Evolutionary conservation across 331 rosid genomes (phyloP).

Genomic region (Quercus phellos): DNA sequence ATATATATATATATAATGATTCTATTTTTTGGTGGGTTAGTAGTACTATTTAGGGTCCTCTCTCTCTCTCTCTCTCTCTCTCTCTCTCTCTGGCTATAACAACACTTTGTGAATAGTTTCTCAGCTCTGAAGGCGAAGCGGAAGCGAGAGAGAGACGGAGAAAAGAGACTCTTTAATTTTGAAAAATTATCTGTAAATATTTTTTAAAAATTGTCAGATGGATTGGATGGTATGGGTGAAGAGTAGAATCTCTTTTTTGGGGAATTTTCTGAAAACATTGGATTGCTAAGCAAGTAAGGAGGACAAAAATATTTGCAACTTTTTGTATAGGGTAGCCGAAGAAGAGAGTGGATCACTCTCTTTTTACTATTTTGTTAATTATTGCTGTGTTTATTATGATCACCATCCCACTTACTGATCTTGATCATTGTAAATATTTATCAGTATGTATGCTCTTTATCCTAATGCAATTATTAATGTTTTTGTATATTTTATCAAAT

Average conservation of each 20-base stretch:
- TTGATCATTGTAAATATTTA: conserved; percentile 35
- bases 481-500: neutral
- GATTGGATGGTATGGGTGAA: conserved; percentile 25
- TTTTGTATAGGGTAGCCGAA: conserved; percentile 23
- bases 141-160: conserved; percentile 2
- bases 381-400: conserved; percentile 12
- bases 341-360: conserved; percentile 20
- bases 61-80: conserved; percentile 9
- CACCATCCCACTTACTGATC: conserved; percentile 24
- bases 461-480: conserved; percentile 28
- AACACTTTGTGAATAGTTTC: conserved; percentile 30
- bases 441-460: conserved; percentile 8
- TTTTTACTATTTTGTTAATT: conserved; percentile 4
- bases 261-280: conserved; percentile 8
- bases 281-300: conserved; percentile 8
- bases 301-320: neutral
- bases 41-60: conserved; percentile 6
- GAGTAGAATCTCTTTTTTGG: conserved; percentile 38
- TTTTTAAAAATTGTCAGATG: neutral
- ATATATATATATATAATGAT: neutral
- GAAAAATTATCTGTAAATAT: conserved; percentile 40
- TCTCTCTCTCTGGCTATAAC: neutral
- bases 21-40: conserved; percentile 18
- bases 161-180: conserved; percentile 18
- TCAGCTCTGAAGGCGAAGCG: too few relatives aligned